Evolutionary conservation across 805 yeast genomes (phyloP).

Genomic region (Schwanniomyces occidentalis): DNA sequence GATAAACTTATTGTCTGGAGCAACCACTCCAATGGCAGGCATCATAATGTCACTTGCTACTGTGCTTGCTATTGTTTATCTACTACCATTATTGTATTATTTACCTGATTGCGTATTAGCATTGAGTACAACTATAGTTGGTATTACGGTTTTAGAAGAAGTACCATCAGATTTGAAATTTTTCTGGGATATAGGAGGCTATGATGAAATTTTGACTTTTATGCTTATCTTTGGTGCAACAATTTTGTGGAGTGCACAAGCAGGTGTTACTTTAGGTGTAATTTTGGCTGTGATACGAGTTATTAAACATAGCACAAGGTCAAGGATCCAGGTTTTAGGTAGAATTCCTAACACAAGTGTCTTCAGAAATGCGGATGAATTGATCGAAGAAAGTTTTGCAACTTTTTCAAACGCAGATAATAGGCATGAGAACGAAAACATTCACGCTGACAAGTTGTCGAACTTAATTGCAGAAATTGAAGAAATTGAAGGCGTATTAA

Average conservation of each 20-base stretch:
- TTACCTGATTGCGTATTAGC: constrained; percentile 35
- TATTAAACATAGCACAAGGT: constrained; percentile 73
- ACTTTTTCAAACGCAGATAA: constrained; percentile 21
- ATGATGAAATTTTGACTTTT: constrained; percentile 27
- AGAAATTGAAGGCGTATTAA: constrained; percentile 68
- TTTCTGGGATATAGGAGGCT: constrained; percentile 32
- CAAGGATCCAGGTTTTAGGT: constrained; percentile 82
- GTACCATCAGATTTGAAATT: constrained; percentile 34
- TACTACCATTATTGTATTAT: constrained; percentile 25
- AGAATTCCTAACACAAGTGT: constrained; percentile 44
- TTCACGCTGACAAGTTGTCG: constrained; percentile 3
- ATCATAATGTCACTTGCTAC: constrained; percentile 32
- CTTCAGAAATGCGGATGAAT: constrained; percentile 72
- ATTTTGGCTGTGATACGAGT: constrained; percentile 34
- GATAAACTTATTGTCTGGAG: constrained; percentile 47
- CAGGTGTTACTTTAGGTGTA: constrained; percentile 38
- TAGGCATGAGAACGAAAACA: constrained; percentile 5
- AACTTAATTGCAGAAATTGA: constrained; percentile 33
- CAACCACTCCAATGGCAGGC: constrained; percentile 40
- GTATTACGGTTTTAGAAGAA: constrained; percentile 53
- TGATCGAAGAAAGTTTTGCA: constrained; percentile 38
- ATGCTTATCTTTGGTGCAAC: constrained; percentile 24
- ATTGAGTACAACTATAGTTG: constrained; percentile 35
- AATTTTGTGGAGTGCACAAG: constrained; percentile 38
- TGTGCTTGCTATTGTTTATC: constrained; percentile 21